phyloP scores from a whole-genome alignment of 2,329 filamentous ascomycete species.

The Hirsutella thompsonii region DNA sequence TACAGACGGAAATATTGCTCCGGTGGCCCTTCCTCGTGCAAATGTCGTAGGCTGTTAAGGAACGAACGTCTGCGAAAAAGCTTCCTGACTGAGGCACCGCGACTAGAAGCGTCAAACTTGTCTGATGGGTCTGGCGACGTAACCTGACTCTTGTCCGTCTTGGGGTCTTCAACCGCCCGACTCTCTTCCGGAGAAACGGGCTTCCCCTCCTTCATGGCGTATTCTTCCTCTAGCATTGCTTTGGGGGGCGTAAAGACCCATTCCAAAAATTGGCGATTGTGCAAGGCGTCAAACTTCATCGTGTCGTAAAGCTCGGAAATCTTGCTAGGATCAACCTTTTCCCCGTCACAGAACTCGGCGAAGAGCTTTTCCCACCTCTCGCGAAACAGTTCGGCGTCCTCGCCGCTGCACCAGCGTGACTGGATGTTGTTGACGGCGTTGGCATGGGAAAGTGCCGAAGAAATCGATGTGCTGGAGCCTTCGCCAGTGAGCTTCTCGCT shows the following conservation, averaged over 20 bases:
- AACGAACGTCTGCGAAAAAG: constrained; percentile 50
- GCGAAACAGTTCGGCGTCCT: constrained; percentile 87
- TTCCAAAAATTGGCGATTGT: constrained; percentile 91
- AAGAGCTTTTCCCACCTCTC: constrained; percentile 99
- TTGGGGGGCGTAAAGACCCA: constrained; percentile 91
- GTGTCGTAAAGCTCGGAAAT: constrained; percentile 97
- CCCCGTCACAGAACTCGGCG: constrained; percentile 86
- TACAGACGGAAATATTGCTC: constrained; percentile 85
- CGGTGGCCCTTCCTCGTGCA: constrained; percentile 41
- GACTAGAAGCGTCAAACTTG: constrained; percentile 25
- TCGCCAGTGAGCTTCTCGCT: constrained; percentile 30
- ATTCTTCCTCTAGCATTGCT: constrained; percentile 62
- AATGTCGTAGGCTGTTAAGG: constrained; percentile 37
- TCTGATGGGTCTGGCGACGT: constrained; percentile 21
- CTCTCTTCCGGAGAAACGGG: constrained; percentile 27
- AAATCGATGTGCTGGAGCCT: constrained; percentile 27
- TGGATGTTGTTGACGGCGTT: constrained; percentile 62
- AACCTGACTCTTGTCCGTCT: constrained; percentile 16
- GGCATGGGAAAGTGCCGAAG: constrained; percentile 43
- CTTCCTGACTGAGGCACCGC: constrained; percentile 22
- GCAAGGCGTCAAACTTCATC: constrained; percentile 98
- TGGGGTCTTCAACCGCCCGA: constrained; percentile 23
- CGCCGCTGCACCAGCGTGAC: constrained; percentile 87
- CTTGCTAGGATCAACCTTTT: constrained; percentile 98
- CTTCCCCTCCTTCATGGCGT: constrained; percentile 29